phyloP scores from a whole-genome alignment of 306 rosid genomes.

The Casuarina equisetifolia region DNA sequence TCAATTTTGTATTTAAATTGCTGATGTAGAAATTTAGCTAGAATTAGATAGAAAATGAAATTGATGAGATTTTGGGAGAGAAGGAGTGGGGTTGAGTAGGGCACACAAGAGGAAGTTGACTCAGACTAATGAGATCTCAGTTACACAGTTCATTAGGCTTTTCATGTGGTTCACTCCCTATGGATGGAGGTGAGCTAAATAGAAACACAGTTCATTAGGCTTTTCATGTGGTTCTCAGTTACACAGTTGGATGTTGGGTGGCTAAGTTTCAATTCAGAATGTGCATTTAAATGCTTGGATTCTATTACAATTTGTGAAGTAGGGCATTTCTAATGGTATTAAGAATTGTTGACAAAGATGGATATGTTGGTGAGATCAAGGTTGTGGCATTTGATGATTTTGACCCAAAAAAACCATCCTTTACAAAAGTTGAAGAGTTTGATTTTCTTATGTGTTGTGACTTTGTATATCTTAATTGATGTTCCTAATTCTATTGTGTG shows the following conservation, averaged over 20 bases:
- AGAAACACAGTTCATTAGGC: background rate
- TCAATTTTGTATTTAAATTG: background rate
- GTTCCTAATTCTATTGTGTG: background rate
- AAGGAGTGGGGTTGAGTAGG: background rate
- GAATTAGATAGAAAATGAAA: background rate
- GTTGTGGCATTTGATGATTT: background rate
- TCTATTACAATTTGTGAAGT: background rate
- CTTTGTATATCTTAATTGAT: background rate
- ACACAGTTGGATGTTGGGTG: background rate
- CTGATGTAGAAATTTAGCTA: background rate
- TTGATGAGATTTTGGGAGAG: background rate
- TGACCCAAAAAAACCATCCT: background rate
- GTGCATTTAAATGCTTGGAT: background rate
- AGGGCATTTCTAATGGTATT: background rate
- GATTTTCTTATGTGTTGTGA: background rate
- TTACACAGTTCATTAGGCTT: background rate
- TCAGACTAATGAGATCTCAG: background rate
- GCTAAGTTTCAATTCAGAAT: background rate
- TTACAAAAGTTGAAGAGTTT: background rate
- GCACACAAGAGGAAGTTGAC: background rate
- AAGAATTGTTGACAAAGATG: background rate
- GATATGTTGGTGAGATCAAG: background rate
- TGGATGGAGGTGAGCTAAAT: no score
- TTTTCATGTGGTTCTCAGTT: background rate
- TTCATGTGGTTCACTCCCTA: background rate